These are phyloP conservation scores for Polygonum maritimum DNA, from an alignment of 148 eudicot genomes.

Conservation along the genomic window DNA sequence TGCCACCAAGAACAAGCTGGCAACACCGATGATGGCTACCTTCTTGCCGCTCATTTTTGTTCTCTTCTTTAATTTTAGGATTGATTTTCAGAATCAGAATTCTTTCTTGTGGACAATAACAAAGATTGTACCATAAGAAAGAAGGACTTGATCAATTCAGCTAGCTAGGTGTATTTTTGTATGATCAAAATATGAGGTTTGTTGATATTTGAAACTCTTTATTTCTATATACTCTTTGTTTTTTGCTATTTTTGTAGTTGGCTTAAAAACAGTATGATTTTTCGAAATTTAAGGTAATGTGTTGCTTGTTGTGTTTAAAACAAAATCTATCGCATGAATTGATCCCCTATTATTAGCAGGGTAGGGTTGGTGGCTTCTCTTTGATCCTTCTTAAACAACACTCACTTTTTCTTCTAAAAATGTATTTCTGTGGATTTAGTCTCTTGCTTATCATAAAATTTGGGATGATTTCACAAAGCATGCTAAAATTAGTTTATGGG, in stretches of 20 bases:
- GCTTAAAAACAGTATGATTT: background rate
- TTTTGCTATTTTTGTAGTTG: background rate
- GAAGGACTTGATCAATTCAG: background rate
- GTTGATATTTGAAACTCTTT: background rate
- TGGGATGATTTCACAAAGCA: background rate
- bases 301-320: background rate
- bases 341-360: background rate
- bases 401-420: background rate
- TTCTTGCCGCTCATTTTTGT: constrained; percentile 14
- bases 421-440: background rate
- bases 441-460: background rate
- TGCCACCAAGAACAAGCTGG: constrained; percentile 39
- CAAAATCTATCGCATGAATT: background rate
- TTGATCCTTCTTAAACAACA: background rate
- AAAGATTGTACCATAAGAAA: background rate
- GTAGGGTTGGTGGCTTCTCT: background rate
- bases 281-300: no score
- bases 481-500: background rate
- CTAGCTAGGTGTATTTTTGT: background rate
- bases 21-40: constrained; percentile 19
- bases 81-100: background rate
- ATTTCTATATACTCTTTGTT: background rate
- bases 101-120: background rate
- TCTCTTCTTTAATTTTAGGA: background rate
- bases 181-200: background rate